Base-by-base conservation (phyloP, 208 protist genomes). In the Naegleria lovaniensis region DNA sequence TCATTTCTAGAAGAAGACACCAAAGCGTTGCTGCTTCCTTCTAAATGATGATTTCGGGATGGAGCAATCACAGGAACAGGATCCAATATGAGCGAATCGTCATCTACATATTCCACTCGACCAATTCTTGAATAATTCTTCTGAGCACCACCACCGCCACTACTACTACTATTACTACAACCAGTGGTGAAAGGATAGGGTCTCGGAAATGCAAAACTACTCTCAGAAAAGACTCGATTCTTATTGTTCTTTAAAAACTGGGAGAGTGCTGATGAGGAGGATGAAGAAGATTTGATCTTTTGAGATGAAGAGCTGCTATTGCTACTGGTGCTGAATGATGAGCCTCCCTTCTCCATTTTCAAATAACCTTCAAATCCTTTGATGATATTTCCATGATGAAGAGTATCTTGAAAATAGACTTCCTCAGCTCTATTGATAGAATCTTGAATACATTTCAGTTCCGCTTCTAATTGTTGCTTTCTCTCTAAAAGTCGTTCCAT, bases 321-420 rank as follows among this genome's bases (percentile, higher is more conserved):
- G 7, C 43, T 7, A 48, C 43, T 48, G 5, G 43, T 48, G 1
- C 43, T 7, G 43, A 0, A 22, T 19, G 55, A 67, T 67, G 55
- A 67, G 11, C 22, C 22, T 67, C 2, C 2, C 19, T 29, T 67
- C 55, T 67, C 19, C 22, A 5, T 86, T 41, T 15, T 33, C 16
- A 86, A 48, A 86, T 86, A 86, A 11, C 83, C 83, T 51, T 86
- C 83, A n/a, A 33, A 86, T 0, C 83, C 83, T 33, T 51, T 43
- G 13, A 86, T 13, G n/a, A n/a, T 40, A 33, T 43, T 86, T 51
- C 83, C 83, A 33, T 36, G n/a, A 41, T 39, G 15, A 5, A 38
- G 6, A 5, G 38, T 51, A 7, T 86, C 83, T n/a, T 48, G 9
- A 25, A 86, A 51, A 51, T 86, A 86, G n/a, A 33, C 29, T 51